These are phyloP conservation scores for Alternaria angustiovoidea DNA, from an alignment of 2,329 filamentous ascomycete species.

Conservation along the genomic window DNA sequence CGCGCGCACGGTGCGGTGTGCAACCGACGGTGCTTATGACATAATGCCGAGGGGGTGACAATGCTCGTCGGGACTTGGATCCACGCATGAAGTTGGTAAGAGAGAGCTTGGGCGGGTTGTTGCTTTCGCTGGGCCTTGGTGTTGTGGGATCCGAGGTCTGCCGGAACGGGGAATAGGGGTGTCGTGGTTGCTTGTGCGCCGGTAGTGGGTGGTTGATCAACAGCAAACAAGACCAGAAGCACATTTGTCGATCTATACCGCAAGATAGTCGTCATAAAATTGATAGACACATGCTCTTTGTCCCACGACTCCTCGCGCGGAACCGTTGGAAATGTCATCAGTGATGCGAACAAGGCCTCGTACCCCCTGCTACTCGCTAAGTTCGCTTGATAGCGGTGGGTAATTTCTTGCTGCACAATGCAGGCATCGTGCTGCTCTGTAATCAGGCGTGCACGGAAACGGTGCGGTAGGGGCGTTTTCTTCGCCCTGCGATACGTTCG, in stretches of 20 bases:
- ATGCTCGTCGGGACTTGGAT: conserved; percentile 2
- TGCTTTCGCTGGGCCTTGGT: not conserved
- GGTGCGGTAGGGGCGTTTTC: conserved; percentile 13
- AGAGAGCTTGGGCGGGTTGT: conserved; percentile 3
- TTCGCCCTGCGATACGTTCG: conserved; percentile 4
- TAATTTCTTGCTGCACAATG: conserved; percentile 10
- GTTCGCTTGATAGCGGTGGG: not conserved
- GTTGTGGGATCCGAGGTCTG: conserved; percentile 8
- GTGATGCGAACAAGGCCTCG: not conserved
- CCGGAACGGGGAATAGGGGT: conserved; percentile 3
- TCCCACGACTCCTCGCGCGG: not conserved
- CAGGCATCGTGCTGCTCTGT: conserved; percentile 1
- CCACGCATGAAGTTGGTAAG: not conserved
- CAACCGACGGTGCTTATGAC: conserved; percentile 5
- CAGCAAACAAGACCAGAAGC: conserved; percentile 2
- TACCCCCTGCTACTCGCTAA: not conserved
- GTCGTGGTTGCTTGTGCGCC: not conserved
- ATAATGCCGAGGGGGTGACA: conserved; percentile 1
- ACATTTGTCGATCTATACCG: not conserved
- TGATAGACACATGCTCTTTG: not conserved
- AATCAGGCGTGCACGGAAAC: conserved; percentile 10
- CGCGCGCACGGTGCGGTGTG: not conserved
- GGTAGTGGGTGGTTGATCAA: not conserved
- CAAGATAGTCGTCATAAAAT: not conserved
- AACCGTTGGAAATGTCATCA: not conserved